Base-by-base conservation (phyloP, 805 yeast genomes). In the Candida ascalaphidarum region DNA sequence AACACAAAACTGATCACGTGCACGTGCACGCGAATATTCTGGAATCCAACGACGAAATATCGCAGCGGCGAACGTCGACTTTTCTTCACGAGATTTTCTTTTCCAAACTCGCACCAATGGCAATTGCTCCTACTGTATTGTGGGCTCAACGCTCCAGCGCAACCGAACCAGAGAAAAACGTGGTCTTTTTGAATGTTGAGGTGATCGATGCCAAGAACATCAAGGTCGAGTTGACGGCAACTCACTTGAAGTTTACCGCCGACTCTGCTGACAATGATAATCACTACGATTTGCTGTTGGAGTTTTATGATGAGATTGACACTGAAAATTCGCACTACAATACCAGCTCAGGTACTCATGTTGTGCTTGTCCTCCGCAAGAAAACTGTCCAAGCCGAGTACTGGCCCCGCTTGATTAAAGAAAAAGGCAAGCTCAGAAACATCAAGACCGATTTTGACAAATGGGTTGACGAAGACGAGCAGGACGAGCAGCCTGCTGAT, bases 391-490 rank as follows among this genome's bases (percentile, higher is more conserved):
- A 72, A 41, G 74, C 63, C 33, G 96, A 86, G 50, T 89, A 58
- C 68, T 89, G 98, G 98, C 97, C 98, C 43, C 75, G 97, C 50
- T 70, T 89, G 52, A 81, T 88, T 32, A 88, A 86, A 60, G 88
- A 81, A 46, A 84, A 86, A 64, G 67, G 71, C 48, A 85, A 78
- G 52, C 72, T 69, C 36, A 84, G 77, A 40, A 83, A 72, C 58
- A 73, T 89, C 52, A 82, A 83, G 66, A 89, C 98, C 10, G 97
- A 89, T 51, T 89, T 89, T 50, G 95, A 88, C 63, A 83, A 79
- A 57, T 89, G 98, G 98, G 95, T 83, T 22, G 98, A 89, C 51
- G 97, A 89, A 64, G 98, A 89, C 51, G 98, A 89, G 60, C 98
- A 89, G 60, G 86, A 84, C 22, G 88, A 77, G 33, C 64, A 56